Percentiles rank a stretch among this genome's conserved stretches.
Evolutionary conservation across 352 stramenopile genomes (phyloP).

Genomic region (Thalassiosira mediterranea): DNA sequence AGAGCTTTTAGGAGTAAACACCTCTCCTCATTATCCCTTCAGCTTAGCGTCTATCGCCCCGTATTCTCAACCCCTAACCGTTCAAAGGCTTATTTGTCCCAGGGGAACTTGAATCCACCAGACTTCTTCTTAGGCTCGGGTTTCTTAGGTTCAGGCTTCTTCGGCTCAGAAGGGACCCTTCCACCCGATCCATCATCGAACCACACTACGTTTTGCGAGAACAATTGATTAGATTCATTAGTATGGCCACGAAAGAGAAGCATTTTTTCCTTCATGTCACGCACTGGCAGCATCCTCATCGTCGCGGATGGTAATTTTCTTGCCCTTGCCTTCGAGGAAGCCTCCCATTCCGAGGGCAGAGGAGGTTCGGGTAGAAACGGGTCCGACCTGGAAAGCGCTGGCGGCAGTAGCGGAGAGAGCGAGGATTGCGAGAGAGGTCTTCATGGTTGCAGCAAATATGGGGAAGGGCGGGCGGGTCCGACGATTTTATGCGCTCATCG

Average conservation of each 20-base stretch:
- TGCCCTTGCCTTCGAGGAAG: conserved; percentile 51
- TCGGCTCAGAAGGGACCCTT: conserved; percentile 4
- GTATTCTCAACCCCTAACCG: not conserved
- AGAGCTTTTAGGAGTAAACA: no score
- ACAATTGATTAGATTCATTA: no score
- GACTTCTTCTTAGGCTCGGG: conserved; percentile 32
- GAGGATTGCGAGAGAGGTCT: conserved; percentile 31
- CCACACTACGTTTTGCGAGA: no score
- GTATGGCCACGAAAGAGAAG: no score
- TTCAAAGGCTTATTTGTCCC: conserved; percentile 44
- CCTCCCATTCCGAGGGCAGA: conserved; percentile 21
- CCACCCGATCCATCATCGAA: conserved; percentile 48
- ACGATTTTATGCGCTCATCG: no score
- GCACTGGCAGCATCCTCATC: conserved; percentile 65
- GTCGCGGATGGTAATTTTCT: conserved; percentile 60
- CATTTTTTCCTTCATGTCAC: no score
- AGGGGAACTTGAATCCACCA: conserved; percentile 53
- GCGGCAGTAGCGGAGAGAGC: conserved; percentile 11
- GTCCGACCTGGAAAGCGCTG: conserved; percentile 28
- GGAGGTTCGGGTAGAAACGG: not conserved
- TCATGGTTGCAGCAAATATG: conserved; percentile 28
- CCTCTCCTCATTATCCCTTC: not conserved
- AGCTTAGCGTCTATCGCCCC: not conserved
- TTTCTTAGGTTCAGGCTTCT: conserved; percentile 37
- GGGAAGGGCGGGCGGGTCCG: conserved; percentile 1